phyloP scores from a whole-genome alignment of 805 yeast genomes.

The Metschnikowia cerradonensis region DNA sequence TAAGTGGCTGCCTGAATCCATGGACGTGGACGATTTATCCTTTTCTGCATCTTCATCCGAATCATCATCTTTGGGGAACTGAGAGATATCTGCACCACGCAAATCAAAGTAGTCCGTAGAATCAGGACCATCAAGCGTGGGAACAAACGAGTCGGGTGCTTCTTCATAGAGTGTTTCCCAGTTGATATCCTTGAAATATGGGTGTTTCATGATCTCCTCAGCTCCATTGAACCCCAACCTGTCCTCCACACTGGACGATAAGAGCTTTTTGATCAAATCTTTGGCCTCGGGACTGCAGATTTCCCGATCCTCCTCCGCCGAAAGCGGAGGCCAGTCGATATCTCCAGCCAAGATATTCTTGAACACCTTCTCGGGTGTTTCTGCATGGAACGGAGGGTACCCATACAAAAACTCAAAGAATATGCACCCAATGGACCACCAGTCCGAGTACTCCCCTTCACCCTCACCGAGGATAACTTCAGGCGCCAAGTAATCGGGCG shows the following conservation, averaged over 20 bases:
- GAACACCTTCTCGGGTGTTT: constrained; percentile 75
- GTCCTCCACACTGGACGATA: constrained; percentile 57
- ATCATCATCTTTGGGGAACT: constrained; percentile 52
- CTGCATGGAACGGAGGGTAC: constrained; percentile 89
- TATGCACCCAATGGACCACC: constrained; percentile 99
- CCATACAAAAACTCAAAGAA: constrained; percentile 90
- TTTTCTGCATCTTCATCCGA: constrained; percentile 26
- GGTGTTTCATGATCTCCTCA: constrained; percentile 72
- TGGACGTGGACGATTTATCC: not conserved
- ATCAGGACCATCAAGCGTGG: constrained; percentile 72
- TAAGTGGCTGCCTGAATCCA: constrained; percentile 9
- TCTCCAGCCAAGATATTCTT: constrained; percentile 68
- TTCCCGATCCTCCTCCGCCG: constrained; percentile 48
- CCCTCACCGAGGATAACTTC: constrained; percentile 85
- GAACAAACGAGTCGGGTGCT: constrained; percentile 75
- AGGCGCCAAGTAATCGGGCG: constrained; percentile 97
- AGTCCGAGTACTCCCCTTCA: constrained; percentile 84
- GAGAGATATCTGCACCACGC: constrained; percentile 77
- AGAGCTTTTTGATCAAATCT: constrained; percentile 62
- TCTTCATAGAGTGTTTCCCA: constrained; percentile 73
- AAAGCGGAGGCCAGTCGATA: constrained; percentile 80
- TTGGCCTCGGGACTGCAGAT: constrained; percentile 64
- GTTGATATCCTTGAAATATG: constrained; percentile 65
- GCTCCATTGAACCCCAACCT: constrained; percentile 81
- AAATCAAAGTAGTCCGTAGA: constrained; percentile 87